Base-by-base conservation (phyloP, 75 land plant species). In the Cupressus sempervirens region DNA sequence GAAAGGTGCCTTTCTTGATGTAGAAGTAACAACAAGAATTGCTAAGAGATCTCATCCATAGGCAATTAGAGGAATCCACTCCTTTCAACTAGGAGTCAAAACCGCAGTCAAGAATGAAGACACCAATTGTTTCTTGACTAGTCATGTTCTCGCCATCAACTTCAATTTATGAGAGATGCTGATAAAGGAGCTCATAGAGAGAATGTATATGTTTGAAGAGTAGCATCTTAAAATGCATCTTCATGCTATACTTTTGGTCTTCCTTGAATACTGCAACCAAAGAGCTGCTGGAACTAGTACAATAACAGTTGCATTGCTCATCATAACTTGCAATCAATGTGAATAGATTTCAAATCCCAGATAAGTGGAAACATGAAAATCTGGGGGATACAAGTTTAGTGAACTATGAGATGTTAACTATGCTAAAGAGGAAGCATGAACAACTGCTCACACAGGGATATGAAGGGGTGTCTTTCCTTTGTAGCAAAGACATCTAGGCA, bases 201-300 rank as follows among this genome's bases (percentile, higher is more conserved):
- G n/a, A 62, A 62, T 32, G 32, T 72, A 3, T 30, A 30, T 72
- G 13, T 32, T 72, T 34, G 30, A 72, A 62, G 74, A 0, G 32
- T 72, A 72, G 74, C 11, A 72, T 56, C 14, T 1, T 12, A 32
- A 72, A 72, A 72, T 32, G 26, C n/a, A 62, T 62, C 7, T 7
- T 62, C 74, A 72, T 30, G 74, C 74, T 72, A 72, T 72, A 72
- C 32, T 72, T 72, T 36, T 72, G 74, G 35, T 72, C 35, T 32
- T 72, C 74, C 74, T 72, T 72, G 74, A 32, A 72, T 32, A 72
- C 32, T 72, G 74, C 36, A 35, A 72, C 74, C 74, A 72, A 32
- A 72, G 4, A 11, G 36, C 74, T 0, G 35, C 35, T 3, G 35
- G 35, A 10, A 72, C 35, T 32, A 72, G 26, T 72, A 23, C 2